Evolutionary conservation across 2,329 filamentous ascomycete species (phyloP).

Genomic region (Penicillium paneum): DNA sequence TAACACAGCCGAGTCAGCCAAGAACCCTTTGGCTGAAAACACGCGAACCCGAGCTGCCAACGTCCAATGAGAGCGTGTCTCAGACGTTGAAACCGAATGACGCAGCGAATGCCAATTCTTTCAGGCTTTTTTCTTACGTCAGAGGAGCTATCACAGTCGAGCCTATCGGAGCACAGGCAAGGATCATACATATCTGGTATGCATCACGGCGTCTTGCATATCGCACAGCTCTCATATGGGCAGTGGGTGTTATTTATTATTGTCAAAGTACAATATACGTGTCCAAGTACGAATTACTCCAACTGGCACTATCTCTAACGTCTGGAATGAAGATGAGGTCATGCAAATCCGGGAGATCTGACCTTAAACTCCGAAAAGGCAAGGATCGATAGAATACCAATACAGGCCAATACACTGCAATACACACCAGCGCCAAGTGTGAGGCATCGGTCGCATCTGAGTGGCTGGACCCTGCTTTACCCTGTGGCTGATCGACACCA

Average conservation of each 20-base stretch:
- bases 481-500: slow-evolving; percentile 18
- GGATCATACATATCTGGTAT: neutral
- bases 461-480: slow-evolving; percentile 15
- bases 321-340: slow-evolving; percentile 6
- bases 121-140: neutral
- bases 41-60: neutral
- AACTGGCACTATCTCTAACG: neutral
- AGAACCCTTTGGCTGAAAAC: neutral
- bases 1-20: slow-evolving; percentile 2
- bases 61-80: neutral
- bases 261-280: too few relatives aligned
- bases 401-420: neutral
- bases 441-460: slow-evolving; percentile 1
- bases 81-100: neutral
- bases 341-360: slow-evolving; percentile 5
- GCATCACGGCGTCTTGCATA: neutral
- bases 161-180: neutral
- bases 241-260: neutral
- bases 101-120: neutral
- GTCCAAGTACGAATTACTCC: too few relatives aligned
- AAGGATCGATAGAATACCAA: slow-evolving; percentile 5
- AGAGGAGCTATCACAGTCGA: neutral
- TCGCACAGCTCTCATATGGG: neutral
- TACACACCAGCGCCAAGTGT: neutral
- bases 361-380: slow-evolving; percentile 1